phyloP scores from a whole-genome alignment of 192 early-diverging fungal species.

The Funneliformis geosporum region DNA sequence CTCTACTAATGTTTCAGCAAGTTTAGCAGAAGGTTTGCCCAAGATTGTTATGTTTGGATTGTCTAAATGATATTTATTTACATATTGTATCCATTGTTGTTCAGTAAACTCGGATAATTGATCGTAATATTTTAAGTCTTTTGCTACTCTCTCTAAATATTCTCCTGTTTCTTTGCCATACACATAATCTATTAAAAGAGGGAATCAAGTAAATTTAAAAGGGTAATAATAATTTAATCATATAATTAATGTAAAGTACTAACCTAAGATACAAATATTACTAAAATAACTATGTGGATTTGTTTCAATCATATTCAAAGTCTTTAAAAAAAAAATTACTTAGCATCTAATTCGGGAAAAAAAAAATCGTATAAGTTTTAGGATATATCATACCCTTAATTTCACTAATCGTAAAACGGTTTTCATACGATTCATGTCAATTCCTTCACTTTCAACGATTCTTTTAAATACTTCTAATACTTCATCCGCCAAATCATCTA shows the following conservation, averaged over 20 bases:
- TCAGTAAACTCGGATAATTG: slow-evolving; percentile 44
- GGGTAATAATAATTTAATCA: neutral
- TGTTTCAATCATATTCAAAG: slow-evolving; percentile 43
- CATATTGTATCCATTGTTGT: slow-evolving; percentile 48
- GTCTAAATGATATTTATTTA: slow-evolving; percentile 52
- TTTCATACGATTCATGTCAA: slow-evolving; percentile 60
- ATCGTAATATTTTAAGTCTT: slow-evolving; percentile 49
- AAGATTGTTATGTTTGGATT: slow-evolving; percentile 48
- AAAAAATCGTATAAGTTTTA: neutral
- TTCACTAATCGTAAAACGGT: slow-evolving; percentile 54
- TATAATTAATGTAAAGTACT: neutral
- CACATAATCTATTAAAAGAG: slow-evolving; percentile 45
- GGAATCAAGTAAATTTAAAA: neutral
- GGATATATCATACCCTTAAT: slow-evolving; percentile 42
- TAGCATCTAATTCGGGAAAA: neutral
- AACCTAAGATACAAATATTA: slow-evolving; percentile 36
- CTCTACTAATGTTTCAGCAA: slow-evolving; percentile 49
- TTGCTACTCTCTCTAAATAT: slow-evolving; percentile 46
- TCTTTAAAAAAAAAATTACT: slow-evolving; percentile 9
- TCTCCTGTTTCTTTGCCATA: slow-evolving; percentile 54
- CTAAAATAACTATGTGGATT: slow-evolving; percentile 40
- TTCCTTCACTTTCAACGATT: slow-evolving; percentile 49
- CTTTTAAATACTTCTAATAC: slow-evolving; percentile 49
- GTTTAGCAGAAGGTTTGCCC: slow-evolving; percentile 56
- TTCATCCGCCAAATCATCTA: slow-evolving; percentile 48